These are phyloP conservation scores for Candida neerlandica DNA, from an alignment of 1,139 yeast genomes.

Conservation along the genomic window DNA sequence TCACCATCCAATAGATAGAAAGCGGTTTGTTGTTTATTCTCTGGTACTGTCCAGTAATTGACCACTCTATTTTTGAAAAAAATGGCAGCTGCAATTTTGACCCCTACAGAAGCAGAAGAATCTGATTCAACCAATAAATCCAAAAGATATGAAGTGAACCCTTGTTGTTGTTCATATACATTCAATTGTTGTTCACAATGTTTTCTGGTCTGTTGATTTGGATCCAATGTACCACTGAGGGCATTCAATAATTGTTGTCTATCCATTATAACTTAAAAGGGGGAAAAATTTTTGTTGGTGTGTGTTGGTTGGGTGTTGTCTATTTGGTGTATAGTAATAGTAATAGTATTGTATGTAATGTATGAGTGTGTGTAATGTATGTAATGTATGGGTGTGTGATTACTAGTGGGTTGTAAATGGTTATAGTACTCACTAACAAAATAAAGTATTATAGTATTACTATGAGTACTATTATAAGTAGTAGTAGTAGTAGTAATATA, in stretches of 20 bases:
- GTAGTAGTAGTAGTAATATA: not conserved
- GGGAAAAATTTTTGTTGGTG: not conserved
- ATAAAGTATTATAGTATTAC: not conserved
- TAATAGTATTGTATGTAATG: not conserved
- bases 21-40: constrained; percentile 31
- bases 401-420: not conserved
- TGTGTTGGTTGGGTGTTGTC: not conserved
- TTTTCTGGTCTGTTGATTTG: constrained; percentile 40
- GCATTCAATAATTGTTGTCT: constrained; percentile 43
- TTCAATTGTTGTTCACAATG: constrained; percentile 45
- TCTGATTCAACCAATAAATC: constrained; percentile 52
- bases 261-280: constrained; percentile 33
- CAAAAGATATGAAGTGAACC: constrained; percentile 60
- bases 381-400: not conserved
- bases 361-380: not conserved
- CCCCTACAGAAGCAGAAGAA: constrained; percentile 44
- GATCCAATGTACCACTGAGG: constrained; percentile 48
- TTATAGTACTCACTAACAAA: constrained; percentile 4
- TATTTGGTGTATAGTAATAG: not conserved
- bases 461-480: not conserved
- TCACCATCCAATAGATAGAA: constrained; percentile 48
- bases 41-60: constrained; percentile 56
- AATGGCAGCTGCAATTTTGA: constrained; percentile 65
- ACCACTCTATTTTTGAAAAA: constrained; percentile 67
- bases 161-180: constrained; percentile 49